These are phyloP conservation scores for Phialophora macrospora DNA, from an alignment of 2,329 filamentous ascomycete species.

Conservation along the genomic window DNA sequence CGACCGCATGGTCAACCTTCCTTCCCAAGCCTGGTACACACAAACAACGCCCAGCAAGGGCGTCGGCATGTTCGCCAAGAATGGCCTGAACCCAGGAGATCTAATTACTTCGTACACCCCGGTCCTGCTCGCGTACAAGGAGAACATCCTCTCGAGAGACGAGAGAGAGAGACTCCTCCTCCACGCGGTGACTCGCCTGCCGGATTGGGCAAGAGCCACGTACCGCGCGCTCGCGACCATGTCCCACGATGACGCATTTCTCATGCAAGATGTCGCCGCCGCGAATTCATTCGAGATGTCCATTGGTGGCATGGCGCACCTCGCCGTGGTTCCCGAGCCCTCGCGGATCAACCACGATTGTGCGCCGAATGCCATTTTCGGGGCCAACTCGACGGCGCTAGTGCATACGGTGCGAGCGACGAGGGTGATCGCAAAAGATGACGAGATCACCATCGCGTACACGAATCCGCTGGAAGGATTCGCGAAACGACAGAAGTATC, in stretches of 20 bases:
- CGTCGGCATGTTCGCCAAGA: constrained; percentile 28
- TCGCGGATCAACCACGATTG: constrained; percentile 35
- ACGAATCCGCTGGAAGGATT: constrained; percentile 21
- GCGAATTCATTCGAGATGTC: constrained; percentile 30
- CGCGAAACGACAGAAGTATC: constrained; percentile 22
- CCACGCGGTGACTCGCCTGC: constrained; percentile 26
- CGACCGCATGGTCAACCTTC: constrained; percentile 2
- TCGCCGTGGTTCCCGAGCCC: constrained; percentile 32
- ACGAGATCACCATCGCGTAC: constrained; percentile 96
- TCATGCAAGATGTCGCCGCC: constrained; percentile 27
- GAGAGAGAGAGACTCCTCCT: constrained; percentile 28
- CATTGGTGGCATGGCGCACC: constrained; percentile 8
- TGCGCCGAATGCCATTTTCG: constrained; percentile 29
- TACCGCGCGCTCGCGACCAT: constrained; percentile 14
- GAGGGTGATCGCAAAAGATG: constrained; percentile 77
- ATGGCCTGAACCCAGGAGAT: constrained; percentile 14
- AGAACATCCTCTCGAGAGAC: constrained; percentile 8
- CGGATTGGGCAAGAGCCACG: constrained; percentile 10
- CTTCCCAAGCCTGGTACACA: constrained; percentile 21
- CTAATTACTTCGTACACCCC: constrained; percentile 27
- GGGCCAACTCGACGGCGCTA: constrained; percentile 12
- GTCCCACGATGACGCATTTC: constrained; percentile 8
- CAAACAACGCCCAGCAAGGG: constrained; percentile 20
- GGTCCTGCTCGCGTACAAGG: constrained; percentile 28
- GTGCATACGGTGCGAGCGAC: constrained; percentile 41